Base-by-base conservation (phyloP, 371 early-diverging fungal species). In the Mortierella sp. region DNA sequence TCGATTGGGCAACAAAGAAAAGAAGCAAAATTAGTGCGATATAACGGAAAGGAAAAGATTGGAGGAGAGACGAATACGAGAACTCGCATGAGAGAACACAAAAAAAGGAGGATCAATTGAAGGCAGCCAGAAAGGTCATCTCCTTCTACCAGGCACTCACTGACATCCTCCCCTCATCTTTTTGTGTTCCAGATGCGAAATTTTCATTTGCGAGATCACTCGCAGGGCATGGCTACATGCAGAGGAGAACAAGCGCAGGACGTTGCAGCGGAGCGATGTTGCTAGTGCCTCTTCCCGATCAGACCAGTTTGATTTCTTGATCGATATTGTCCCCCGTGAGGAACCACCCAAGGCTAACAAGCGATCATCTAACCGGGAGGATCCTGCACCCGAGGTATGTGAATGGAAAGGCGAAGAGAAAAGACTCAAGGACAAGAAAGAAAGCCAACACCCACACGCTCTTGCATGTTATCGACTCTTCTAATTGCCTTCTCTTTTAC, bases 241-340 rank as follows among this genome's bases (percentile, higher is more conserved):
- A 5, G 95, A 97, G 73, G 95, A 95, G 69, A 91, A 90, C 79
- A 97, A 96, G 82, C 84, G 97, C 50, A 83, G 96, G 59, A 97
- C 96, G n/a, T 68, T 97, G 50, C 96, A 97, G 84, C 78, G 90
- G 56, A 84, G 83, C 64, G 97, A 97, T 67, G 89, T 96, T 12
- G 87, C 92, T 46, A 82, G 83, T 38, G 97, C 97, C 0, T 84
- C 93, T 38, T 83, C 88, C 54, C 89, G 91, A 50, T 85, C 89
- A n/a, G 95, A 95, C 65, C 86, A 90, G 83, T 97, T 90, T 82
- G 97, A 97, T 71, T 97, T 96, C 74, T 73, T 96, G 67, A 94
- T 95, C 52, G 95, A 95, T 62, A 91, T 96, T 64, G 91, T 96
- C 10, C 96, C 96, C 16, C 69, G 94, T 19, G 94, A 91, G 48